Evolutionary conservation across 1,139 yeast genomes (phyloP), one percentile per base, ranked within the genome.

Genomic region (Arxiozyma heterogenica): DNA sequence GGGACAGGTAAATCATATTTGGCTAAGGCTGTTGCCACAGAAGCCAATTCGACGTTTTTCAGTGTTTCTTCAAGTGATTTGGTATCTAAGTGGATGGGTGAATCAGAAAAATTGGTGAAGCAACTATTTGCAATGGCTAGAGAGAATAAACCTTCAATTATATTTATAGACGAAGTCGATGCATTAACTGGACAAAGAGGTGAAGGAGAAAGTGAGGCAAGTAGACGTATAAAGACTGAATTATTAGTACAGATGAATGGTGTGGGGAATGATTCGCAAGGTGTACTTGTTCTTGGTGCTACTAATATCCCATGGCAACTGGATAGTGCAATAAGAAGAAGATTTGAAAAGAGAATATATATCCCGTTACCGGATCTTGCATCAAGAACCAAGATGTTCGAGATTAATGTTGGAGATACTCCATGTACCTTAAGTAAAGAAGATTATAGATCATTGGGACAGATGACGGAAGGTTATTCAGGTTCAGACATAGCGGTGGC

Each of bases 41-140:
- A 93, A 67, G 96, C 98, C 53, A 90, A 91, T 66, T 87, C 96
- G 0, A 93, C 98, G 0, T 93, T 93, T 64, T 94, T 93, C 71
- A 87, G 96, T 4, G 96, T 93, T 2, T 86, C 96, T 20, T 89
- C 97, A 0, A 86, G 96, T 12, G 98, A 93, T 69, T 78, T 93
- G 64, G 97, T 94, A 4, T 85, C 95, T 59, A 94, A 93, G 70
- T 93, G 98, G 98, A 91, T 93, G 98, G 99, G 99, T 62, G 98
- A 93, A 69, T 83, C 93, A 34, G 98, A 93, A 71, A 82, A 97
- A 72, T 80, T 93, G 57, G 98, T 93, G 39, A 91, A 91, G 68
- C 98, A 93, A 67, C 75, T 93, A 60, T 93, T 93, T 71, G 81
- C 86, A 47, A 88, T 93, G 96, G 99, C 99, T 1, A 77, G 98